These are phyloP conservation scores for Populus nigra DNA, from an alignment of 345 rosid species.

Conservation along the genomic window DNA sequence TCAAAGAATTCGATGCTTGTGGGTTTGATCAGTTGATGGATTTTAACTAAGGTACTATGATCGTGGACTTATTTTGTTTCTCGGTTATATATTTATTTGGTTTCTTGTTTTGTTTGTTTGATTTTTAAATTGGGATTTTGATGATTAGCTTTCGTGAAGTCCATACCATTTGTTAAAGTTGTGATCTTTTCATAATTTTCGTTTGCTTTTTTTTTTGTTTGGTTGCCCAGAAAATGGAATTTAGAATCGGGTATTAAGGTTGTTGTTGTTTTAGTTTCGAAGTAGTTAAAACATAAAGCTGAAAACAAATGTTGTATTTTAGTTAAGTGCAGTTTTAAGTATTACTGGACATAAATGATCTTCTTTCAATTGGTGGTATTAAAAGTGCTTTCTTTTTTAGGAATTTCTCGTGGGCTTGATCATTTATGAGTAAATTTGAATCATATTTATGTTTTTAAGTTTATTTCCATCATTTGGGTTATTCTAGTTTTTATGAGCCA, in stretches of 20 bases:
- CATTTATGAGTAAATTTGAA: background rate
- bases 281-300: background rate
- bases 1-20: background rate
- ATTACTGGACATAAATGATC: too few species aligned
- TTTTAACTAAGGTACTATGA: slow-evolving; percentile 10
- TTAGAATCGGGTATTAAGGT: background rate
- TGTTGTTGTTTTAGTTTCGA: background rate
- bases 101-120: background rate
- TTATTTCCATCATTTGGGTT: background rate
- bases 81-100: background rate
- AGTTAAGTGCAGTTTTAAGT: background rate
- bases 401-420: background rate
- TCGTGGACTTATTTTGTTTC: slow-evolving; percentile 18
- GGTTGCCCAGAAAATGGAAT: slow-evolving; percentile 21
- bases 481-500: background rate
- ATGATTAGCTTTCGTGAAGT: slow-evolving; percentile 3
- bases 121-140: slow-evolving; percentile 15
- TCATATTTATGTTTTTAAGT: background rate
- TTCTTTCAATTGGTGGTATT: too few species aligned
- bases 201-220: slow-evolving; percentile 11
- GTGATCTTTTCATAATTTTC: background rate
- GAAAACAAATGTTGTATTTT: background rate
- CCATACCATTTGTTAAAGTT: slow-evolving; percentile 10
- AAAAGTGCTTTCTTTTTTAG: background rate
- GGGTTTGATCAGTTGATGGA: slow-evolving; percentile 22